These are phyloP conservation scores for Mycena maculata DNA, from an alignment of 768 basidiomycete species.

Conservation along the genomic window DNA sequence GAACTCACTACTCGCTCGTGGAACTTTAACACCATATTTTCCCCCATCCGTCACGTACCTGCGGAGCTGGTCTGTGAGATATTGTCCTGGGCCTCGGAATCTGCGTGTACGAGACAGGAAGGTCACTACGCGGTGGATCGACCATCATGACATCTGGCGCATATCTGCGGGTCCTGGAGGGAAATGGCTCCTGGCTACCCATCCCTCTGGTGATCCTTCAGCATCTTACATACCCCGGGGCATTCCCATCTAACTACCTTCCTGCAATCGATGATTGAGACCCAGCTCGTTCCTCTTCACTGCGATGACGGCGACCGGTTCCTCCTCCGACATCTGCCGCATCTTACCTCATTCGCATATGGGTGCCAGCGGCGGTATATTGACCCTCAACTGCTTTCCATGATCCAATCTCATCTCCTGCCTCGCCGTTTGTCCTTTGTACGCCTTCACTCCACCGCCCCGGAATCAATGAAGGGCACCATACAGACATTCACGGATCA, in stretches of 20 bases:
- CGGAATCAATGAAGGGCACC: too few species aligned
- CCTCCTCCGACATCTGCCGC: too few species aligned
- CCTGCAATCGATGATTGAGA: background rate
- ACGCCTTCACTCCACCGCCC: too few species aligned
- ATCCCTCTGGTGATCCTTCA: background rate
- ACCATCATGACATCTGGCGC: constrained; percentile 5
- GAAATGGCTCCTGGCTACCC: background rate
- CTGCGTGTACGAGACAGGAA: too few species aligned
- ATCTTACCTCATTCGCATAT: too few species aligned
- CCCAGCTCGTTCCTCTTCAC: background rate
- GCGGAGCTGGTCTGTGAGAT: background rate
- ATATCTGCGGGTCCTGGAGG: constrained; percentile 7
- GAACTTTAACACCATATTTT: background rate
- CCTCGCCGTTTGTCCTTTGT: too few species aligned
- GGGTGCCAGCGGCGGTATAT: too few species aligned
- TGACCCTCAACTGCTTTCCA: too few species aligned
- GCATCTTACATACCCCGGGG: background rate
- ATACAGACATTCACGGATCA: too few species aligned
- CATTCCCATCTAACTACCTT: background rate
- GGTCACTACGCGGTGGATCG: background rate
- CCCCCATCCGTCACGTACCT: constrained; percentile 11
- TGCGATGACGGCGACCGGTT: too few species aligned
- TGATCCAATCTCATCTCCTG: too few species aligned
- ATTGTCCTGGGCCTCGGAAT: background rate
- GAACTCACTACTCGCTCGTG: too few species aligned